Conservation (phyloP, 176 grass and related monocot species). For the Leersia perrieri region DNA sequence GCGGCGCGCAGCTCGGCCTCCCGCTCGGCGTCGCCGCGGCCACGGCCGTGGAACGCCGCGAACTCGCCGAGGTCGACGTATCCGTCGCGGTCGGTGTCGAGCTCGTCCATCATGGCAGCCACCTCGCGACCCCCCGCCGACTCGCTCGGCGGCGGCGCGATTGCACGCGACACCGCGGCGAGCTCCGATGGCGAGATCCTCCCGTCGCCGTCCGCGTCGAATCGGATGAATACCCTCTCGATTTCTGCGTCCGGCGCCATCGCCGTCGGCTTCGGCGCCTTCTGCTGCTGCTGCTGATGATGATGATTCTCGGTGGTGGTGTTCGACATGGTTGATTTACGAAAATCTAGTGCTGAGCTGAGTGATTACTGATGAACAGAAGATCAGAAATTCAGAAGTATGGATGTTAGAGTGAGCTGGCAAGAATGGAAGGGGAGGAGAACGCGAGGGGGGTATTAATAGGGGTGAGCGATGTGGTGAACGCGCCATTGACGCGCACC, state of each 20-base stretch:
- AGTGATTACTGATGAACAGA: neutral
- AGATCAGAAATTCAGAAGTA: neutral
- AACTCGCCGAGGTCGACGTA: constrained; percentile 76
- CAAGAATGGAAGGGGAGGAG: neutral
- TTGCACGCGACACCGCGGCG: constrained; percentile 44
- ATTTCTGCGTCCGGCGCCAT: constrained; percentile 35
- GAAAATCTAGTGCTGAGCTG: neutral
- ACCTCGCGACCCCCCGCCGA: constrained; percentile 34
- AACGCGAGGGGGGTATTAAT: constrained; percentile 6
- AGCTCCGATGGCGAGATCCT: constrained; percentile 71
- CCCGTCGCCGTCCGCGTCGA: constrained; percentile 85
- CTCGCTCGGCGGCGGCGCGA: constrained; percentile 37
- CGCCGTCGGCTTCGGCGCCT: neutral
- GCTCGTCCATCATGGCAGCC: constrained; percentile 74
- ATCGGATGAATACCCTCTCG: constrained; percentile 67
- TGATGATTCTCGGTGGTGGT: constrained; percentile 8
- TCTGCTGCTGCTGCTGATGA: neutral
- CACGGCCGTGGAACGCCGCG: constrained; percentile 53
- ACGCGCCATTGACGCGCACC: constrained; percentile 32
- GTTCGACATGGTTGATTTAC: constrained; percentile 21
- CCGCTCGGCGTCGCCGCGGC: neutral
- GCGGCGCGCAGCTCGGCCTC: constrained; percentile 70
- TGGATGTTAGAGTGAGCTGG: neutral
- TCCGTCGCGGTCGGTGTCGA: constrained; percentile 75
- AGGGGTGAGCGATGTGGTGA: neutral